Percentiles rank a stretch among this genome's conserved stretches.
Evolutionary conservation across 2,329 filamentous ascomycete species (phyloP).

Genomic region (Alternaria consortialis): DNA sequence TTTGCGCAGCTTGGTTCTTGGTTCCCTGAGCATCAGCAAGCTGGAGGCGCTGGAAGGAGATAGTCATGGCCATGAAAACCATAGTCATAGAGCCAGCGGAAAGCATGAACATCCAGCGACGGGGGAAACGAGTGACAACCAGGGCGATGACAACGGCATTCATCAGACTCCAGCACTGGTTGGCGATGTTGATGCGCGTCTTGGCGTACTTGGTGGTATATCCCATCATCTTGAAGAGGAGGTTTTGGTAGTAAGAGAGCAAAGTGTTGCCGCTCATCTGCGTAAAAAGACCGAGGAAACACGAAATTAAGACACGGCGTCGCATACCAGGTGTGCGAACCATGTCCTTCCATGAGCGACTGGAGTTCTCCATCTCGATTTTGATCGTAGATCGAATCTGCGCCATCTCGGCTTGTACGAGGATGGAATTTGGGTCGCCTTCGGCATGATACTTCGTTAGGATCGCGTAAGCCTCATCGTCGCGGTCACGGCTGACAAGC

Average conservation of each 20-base stretch:
- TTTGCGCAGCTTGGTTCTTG: constrained; percentile 47
- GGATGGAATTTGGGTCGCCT: constrained; percentile 49
- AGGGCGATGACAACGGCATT: constrained; percentile 52
- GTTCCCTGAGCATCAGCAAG: constrained; percentile 30
- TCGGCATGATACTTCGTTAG: constrained; percentile 56
- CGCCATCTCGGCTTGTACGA: constrained; percentile 65
- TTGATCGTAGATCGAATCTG: constrained; percentile 68
- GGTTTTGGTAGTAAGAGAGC: constrained; percentile 50
- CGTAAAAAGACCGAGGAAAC: constrained; percentile 50
- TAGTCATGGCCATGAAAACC: constrained; percentile 66
- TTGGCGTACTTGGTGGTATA: constrained; percentile 50
- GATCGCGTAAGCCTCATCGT: constrained; percentile 55
- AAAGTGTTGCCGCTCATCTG: constrained; percentile 54
- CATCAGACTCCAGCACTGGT: constrained; percentile 55
- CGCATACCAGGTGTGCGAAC: constrained; percentile 58
- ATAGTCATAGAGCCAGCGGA: constrained; percentile 62
- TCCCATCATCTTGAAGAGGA: constrained; percentile 52
- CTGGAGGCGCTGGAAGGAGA: constrained; percentile 54
- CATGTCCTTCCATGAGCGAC: constrained; percentile 64
- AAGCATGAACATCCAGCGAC: constrained; percentile 57
- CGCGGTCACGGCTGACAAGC: constrained; percentile 60
- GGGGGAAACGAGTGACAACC: constrained; percentile 53
- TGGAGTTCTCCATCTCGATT: constrained; percentile 63
- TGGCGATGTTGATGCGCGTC: constrained; percentile 54
- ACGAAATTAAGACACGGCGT: constrained; percentile 44